Evolutionary conservation across 2,329 filamentous ascomycete genomes (phyloP), one percentile per base, ranked within the genome.

Genomic region (Microdochium nivale): DNA sequence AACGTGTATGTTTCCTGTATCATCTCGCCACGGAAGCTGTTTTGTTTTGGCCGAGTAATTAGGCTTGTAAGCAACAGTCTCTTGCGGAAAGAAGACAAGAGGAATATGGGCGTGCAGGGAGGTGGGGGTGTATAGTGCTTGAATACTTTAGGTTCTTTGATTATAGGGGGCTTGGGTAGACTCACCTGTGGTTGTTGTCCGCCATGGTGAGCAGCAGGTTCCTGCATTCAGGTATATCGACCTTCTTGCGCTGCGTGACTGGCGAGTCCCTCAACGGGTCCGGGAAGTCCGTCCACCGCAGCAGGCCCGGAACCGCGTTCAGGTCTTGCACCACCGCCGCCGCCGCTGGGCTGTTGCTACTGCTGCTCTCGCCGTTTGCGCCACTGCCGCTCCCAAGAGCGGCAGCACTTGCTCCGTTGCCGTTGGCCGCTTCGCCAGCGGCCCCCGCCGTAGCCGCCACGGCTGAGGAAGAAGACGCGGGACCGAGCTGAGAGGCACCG

Each of bases 251-350:
- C 60, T 80, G 74, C 10, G 71, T 76, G 32, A 80, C 62, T 11
- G 75, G 70, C n/a, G 70, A 67, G 13, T 69, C 69, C 24, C 70
- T 70, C 1, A 73, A 68, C 16, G 80, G 80, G 54, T 84, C 81
- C 1, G 82, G 81, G 46, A 84, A 71, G 56, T 84, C 81, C 5
- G 70, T 75, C 79, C 80, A 86, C 46, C 76, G 69, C 52, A 85
- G 62, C 3, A 75, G 72, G 19, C 78, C 79, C 0, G 67, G 67
- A 0, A 66, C 61, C 5, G 65, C 58, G 53, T 78, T 72, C 40
- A 76, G 68, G 37, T 76, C 69, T n/a, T n/a, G n/a, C n/a, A n/a
- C n/a, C n/a, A n/a, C n/a, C n/a, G 19, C 19, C 16, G 19, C 40
- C 16, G 40, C 16, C 16, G 40, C 16, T 24, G 40, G 14, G 9